Evolutionary conservation across 2,329 filamentous ascomycete genomes (phyloP).

Genomic region (Microascus cirrosus): DNA sequence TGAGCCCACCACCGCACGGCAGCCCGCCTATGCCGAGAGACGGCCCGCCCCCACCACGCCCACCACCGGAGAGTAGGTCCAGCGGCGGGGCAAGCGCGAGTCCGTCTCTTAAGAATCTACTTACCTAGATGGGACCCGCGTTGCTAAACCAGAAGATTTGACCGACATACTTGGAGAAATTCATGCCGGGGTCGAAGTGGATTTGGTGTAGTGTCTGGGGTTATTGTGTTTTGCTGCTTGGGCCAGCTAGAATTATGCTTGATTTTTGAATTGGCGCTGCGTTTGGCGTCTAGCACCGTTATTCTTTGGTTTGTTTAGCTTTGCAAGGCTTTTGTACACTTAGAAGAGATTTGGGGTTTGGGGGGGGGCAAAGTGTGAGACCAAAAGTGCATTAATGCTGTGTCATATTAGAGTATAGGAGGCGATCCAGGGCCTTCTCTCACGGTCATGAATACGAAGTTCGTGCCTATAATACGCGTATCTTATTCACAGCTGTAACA

Average conservation of each 20-base stretch:
- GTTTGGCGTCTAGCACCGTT: neutral
- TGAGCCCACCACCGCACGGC: slow-evolving; percentile 23
- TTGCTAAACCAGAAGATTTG: neutral
- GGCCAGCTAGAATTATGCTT: neutral
- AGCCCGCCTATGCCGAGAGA: slow-evolving; percentile 34
- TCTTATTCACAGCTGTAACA: too few species aligned
- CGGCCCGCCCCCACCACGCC: slow-evolving; percentile 14
- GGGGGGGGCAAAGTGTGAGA: neutral
- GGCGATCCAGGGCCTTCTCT: neutral
- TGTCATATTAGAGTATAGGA: neutral
- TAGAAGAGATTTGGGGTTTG: too few species aligned
- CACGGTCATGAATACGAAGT: neutral
- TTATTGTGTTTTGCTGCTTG: neutral
- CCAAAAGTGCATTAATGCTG: neutral
- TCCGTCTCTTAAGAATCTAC: slow-evolving; percentile 62
- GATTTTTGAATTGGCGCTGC: neutral
- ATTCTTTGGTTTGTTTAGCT: neutral
- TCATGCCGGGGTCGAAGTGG: neutral
- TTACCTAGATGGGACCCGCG: slow-evolving; percentile 37
- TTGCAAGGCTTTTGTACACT: neutral
- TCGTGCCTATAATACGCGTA: neutral
- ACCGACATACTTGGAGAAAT: neutral
- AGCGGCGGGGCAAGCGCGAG: slow-evolving; percentile 64
- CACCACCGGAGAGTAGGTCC: slow-evolving; percentile 28
- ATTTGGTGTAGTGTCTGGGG: neutral